Percentiles rank a stretch among this genome's conserved stretches.
phyloP scores from a whole-genome alignment of 2,329 filamentous ascomycete species.

The Fusarium cicatricum region DNA sequence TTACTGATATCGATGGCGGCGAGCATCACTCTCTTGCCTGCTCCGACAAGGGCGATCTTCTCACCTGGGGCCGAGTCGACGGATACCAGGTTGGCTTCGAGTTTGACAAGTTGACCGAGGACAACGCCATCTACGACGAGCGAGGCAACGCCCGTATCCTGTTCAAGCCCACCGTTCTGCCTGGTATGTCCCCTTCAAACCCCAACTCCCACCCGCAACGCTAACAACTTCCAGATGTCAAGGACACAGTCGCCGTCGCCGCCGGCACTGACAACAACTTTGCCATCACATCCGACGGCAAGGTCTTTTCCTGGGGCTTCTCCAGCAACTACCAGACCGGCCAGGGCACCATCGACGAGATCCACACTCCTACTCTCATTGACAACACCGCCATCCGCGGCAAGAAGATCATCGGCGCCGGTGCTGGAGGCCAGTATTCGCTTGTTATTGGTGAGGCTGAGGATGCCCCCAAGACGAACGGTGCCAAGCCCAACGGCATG shows the following conservation, averaged over 20 bases:
- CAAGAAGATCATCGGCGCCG: conserved; percentile 78
- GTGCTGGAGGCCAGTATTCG: conserved; percentile 87
- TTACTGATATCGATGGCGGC: conserved; percentile 74
- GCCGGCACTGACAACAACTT: conserved; percentile 79
- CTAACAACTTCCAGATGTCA: conserved; percentile 48
- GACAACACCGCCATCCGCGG: conserved; percentile 85
- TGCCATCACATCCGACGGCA: conserved; percentile 73
- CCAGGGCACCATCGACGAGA: conserved; percentile 79
- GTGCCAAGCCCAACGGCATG: conserved; percentile 37
- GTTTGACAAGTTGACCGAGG: conserved; percentile 56
- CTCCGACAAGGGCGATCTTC: conserved; percentile 63
- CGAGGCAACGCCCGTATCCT: conserved; percentile 72
- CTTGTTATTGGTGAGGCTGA: conserved; percentile 61
- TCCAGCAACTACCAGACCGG: conserved; percentile 82
- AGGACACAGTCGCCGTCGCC: conserved; percentile 63
- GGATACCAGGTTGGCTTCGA: conserved; percentile 64
- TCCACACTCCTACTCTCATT: conserved; percentile 78
- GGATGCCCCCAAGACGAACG: conserved; percentile 44
- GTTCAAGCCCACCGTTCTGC: conserved; percentile 49
- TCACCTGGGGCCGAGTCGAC: conserved; percentile 68
- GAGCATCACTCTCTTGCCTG: conserved; percentile 77
- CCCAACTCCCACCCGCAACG: not conserved
- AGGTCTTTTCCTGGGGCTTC: conserved; percentile 83
- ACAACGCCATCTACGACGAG: conserved; percentile 69
- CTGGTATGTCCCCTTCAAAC: conserved; percentile 52